Evolutionary conservation across 163 green algal genomes (phyloP), one percentile per base, ranked within the genome.

Genomic region (Picocystis sp.): DNA sequence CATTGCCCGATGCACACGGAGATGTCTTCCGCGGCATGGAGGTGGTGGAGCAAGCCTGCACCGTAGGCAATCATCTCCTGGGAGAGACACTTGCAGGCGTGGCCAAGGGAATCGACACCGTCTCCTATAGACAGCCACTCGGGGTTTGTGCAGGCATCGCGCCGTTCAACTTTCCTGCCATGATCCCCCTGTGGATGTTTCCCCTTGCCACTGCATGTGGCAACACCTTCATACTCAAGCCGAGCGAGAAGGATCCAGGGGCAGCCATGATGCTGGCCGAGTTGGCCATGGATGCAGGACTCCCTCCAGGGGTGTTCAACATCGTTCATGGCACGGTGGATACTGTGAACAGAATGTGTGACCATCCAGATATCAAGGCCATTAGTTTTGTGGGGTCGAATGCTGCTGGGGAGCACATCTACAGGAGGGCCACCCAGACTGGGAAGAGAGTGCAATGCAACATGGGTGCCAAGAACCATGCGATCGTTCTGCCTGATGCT

Each of bases 111-210:
- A 93, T 98, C 46, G 89, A 98, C 75, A 94, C 83, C 53, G 86
- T 88, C 71, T 83, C 66, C 52, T 66, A 95, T 8, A 63, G 78
- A 2, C 82, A 96, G 67, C 89, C 89, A 0, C 73, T 98, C 13
- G 89, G 89, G 49, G 22, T 59, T 44, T 64, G 41, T 46, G 79
- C 78, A 0, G 86, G 85, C 59, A 94, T 96, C 60, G 94, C 85
- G 66, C 88, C 89, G 23, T 95, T 96, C 77, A 97, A 97, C 75
- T 97, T 97, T 69, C 88, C 88, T 0, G 82, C 77, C 14, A 85
- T 84, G 80, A 64, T 72, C 21, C 63, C 63, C 12, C 69, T 74
- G 24, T 71, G 44, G 56, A 93, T 96, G 78, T 93, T 93, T 52
- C 89, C 89, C 6, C 59, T 95, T 41, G 88, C 89, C 3, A 64